Base-by-base conservation (phyloP, 192 early-diverging fungal species). In the Gaertneriomyces sp. region DNA sequence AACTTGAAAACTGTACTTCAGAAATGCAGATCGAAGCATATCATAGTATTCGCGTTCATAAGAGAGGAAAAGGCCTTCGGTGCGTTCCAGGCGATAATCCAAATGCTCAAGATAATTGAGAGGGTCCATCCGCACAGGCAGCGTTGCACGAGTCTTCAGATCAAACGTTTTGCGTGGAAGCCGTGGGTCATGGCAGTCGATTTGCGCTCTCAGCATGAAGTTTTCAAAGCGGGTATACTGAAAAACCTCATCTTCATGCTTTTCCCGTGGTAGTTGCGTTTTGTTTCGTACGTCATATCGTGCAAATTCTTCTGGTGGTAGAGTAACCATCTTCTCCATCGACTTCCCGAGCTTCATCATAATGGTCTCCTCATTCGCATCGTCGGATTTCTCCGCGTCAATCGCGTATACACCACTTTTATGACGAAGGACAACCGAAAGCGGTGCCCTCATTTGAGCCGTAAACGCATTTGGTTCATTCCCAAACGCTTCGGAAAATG, bases 41-140 rank as follows among this genome's bases (percentile, higher is more conserved):
- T 95, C 95, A 68, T 90, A 91, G 70, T 92, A 90, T 76, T 98
- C 95, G 49, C 93, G 81, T 73, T 98, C 95, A 74, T 90, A 98
- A 4, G 88, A 91, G 64, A 89, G 78, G 41, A 86, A 54, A 9
- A 86, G 72, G 1, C 95, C 95, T 52, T 85, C 74, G 42, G 74
- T 19, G n/a, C 78, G 69, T 12, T 77, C 74, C 41, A 97, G 77
- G 45, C 80, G 84, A 68, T 95, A 95, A 16, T 87, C 87, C 57
- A 79, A 68, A 59, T 89, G 78, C 11, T 73, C 81, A 53, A 83
- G 70, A 72, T 91, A 91, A 69, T 92, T 89, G 9, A 80, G 71
- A 39, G 88, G 65, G 67, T 94, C 89, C 79, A 95, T 85, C 40
- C 95, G 86, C 40, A 95, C 78, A 0, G 89, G 83, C 33, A 94